A percentile compares a stretch with the other conserved stretches of the same genome.
Evolutionary conservation across 371 early-diverging fungal genomes (phyloP).

Genomic region (Actinomucor elegans): DNA sequence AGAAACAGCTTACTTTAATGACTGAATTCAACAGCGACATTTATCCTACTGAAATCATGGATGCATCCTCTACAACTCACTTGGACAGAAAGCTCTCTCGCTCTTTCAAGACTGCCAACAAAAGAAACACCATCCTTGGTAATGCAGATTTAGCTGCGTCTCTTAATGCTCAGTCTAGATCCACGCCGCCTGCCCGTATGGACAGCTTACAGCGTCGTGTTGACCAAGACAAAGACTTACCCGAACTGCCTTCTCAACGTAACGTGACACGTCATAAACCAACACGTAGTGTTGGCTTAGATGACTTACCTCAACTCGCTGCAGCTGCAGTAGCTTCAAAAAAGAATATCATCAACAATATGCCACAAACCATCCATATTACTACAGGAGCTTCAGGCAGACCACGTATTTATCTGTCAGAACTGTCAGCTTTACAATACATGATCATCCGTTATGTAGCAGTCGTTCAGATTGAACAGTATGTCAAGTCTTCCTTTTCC

Average conservation of each 20-base stretch:
- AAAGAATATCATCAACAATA: not conserved
- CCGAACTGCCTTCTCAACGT: constrained; percentile 16
- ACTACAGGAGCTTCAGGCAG: constrained; percentile 10
- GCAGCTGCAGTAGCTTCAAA: constrained; percentile 22
- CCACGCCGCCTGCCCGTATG: constrained; percentile 22
- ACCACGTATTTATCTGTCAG: constrained; percentile 64
- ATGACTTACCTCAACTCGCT: constrained; percentile 33
- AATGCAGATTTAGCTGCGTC: constrained; percentile 25
- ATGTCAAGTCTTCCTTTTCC: constrained; percentile 65
- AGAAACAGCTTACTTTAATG: constrained; percentile 20
- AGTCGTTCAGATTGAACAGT: constrained; percentile 71
- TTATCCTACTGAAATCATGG: constrained; percentile 51
- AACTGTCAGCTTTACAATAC: constrained; percentile 81
- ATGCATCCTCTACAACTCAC: constrained; percentile 55
- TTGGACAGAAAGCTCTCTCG: constrained; percentile 62
- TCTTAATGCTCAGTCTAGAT: constrained; percentile 1
- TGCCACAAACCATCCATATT: constrained; percentile 10
- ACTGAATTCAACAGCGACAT: constrained; percentile 18
- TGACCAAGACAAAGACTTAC: constrained; percentile 32
- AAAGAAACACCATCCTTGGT: constrained; percentile 49
- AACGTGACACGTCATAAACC: constrained; percentile 14
- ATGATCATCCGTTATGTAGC: constrained; percentile 89
- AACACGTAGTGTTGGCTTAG: constrained; percentile 27
- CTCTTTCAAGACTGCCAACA: constrained; percentile 58
- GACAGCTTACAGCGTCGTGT: constrained; percentile 30